A percentile compares a stretch with the other conserved stretches of the same genome.
Conservation (phyloP, 2,329 filamentous ascomycete genomes). For the Mycogone perniciosa region DNA sequence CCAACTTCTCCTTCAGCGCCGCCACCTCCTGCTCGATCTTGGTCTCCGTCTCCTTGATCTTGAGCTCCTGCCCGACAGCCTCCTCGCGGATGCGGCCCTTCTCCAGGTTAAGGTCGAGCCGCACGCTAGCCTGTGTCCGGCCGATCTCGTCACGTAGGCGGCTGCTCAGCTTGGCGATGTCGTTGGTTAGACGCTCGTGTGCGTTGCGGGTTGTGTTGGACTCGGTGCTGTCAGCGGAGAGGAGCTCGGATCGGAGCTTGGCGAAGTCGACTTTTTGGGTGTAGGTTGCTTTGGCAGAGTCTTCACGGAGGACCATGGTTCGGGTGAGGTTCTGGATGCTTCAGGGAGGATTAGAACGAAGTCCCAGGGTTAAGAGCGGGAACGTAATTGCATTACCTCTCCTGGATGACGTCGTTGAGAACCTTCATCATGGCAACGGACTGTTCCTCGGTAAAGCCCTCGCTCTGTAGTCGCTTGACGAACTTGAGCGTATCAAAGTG, state of each 20-base stretch:
- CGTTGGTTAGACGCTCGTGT: conserved; percentile 88
- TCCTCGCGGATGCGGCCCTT: conserved; percentile 96
- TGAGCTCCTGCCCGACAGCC: conserved; percentile 91
- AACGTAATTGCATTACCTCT: conserved; percentile 51
- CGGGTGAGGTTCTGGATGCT: conserved; percentile 95
- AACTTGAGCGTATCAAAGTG: conserved; percentile 99
- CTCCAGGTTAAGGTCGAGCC: conserved; percentile 89
- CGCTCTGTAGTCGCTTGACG: conserved; percentile 78
- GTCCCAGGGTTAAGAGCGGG: background rate
- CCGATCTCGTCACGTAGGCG: conserved; percentile 89
- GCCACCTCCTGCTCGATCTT: conserved; percentile 98
- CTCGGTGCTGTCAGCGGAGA: conserved; percentile 88
- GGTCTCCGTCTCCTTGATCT: conserved; percentile 98
- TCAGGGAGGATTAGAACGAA: background rate
- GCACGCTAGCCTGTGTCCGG: conserved; percentile 85
- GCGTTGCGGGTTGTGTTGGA: conserved; percentile 79
- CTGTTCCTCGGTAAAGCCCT: conserved; percentile 94
- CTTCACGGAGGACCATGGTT: conserved; percentile 96
- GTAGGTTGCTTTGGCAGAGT: conserved; percentile 73
- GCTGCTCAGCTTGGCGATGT: conserved; percentile 87
- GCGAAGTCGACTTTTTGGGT: conserved; percentile 96
- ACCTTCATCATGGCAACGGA: conserved; percentile 98
- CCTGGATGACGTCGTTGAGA: conserved; percentile 91
- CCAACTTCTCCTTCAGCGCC: conserved; percentile 80
- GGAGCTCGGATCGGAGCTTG: conserved; percentile 88